Percentiles rank a stretch among this genome's conserved stretches.
Evolutionary conservation across 2,329 filamentous ascomycete genomes (phyloP).

Genomic region (Colletotrichum spaethianum): DNA sequence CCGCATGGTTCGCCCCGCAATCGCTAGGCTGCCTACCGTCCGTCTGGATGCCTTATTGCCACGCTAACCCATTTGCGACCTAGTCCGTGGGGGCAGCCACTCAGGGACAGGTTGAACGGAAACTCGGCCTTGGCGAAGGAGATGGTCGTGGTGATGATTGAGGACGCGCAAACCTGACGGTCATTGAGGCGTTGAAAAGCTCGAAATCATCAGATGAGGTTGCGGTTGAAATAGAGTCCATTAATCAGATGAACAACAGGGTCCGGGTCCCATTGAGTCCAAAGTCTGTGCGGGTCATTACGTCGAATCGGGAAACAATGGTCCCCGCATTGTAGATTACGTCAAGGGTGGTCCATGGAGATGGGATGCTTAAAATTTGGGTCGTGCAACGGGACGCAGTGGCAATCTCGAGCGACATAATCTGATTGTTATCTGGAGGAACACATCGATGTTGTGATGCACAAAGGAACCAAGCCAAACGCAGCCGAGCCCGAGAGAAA

Average conservation of each 20-base stretch:
- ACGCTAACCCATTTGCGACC: neutral
- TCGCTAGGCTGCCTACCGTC: neutral
- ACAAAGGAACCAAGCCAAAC: neutral
- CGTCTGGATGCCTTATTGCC: neutral
- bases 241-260: neutral
- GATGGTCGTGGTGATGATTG: neutral
- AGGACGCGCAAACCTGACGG: neutral
- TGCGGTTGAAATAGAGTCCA: neutral
- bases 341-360: neutral
- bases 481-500: neutral
- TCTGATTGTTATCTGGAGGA: neutral
- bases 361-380: neutral
- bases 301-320: neutral
- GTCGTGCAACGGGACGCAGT: neutral
- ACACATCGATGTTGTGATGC: neutral
- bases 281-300: neutral
- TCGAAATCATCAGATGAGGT: neutral
- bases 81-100: neutral
- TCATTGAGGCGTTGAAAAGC: neutral
- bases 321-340: neutral
- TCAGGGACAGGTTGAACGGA: neutral
- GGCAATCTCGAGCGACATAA: neutral
- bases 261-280: neutral
- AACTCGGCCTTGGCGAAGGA: neutral
- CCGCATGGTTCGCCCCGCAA: neutral